Evolutionary conservation across 1,284 basidiomycete species (phyloP), one percentile per base, ranked within the genome.

Genomic region (Cerrena zonata): DNA sequence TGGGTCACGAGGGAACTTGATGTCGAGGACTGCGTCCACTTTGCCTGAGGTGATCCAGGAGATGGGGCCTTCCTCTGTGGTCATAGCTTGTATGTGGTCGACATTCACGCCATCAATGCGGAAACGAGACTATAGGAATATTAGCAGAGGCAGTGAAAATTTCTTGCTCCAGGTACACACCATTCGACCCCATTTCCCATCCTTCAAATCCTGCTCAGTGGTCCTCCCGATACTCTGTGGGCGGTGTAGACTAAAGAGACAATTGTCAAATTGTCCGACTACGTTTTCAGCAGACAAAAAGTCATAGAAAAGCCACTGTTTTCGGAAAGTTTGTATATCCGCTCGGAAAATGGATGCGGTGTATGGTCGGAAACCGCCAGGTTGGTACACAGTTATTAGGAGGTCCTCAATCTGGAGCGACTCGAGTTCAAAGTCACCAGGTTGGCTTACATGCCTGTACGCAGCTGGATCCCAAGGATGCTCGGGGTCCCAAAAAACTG

Each of bases 21-120:
- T 94, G 69, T 99, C 95, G 18, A 98, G 80, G 2, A 99, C 96
- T 2, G 94, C 89, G 62, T 99, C 95, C 26, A 97, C 82, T 69
- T 95, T 95, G 44, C 96, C 96, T 0, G 93, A 91, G 1, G 88
- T 90, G 56, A 99, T 93, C 95, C 96, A 99, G 3, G 91, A 92
- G 53, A 98, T 85, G 3, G 95, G 94, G 0, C 95, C 93, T 55
- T 86, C 87, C 53, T 84, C 80, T 3, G 86, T 86, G 2, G 86
- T 84, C 47, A 89, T 86, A 47, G 86, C 84, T 70, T 98, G 92
- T 40, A 97, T 76, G 64, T 99, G 95, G 69, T 99, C 96, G 60
- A 99, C 87, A 55, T 92, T 94, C 46, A 99, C 85, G 19, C 96
- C 95, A 65, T 99, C 95, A 51, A 99, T 94, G 12, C 95, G 85